Base-by-base conservation (phyloP, 2,329 filamentous ascomycete genomes). In the Neurospora sp. region DNA sequence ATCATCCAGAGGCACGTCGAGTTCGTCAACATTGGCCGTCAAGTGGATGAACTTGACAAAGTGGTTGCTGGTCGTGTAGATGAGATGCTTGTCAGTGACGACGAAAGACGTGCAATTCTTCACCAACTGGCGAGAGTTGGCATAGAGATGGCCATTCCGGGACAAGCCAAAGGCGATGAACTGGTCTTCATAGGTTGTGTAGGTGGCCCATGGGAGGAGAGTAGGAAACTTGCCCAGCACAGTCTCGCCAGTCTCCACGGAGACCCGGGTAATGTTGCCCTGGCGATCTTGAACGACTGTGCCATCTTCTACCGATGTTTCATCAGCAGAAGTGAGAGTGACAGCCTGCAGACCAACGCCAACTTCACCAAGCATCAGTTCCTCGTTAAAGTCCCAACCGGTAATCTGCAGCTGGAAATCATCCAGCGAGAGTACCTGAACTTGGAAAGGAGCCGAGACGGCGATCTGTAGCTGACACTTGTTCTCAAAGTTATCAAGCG, bases 31-130 rank as follows among this genome's bases (percentile, higher is more conserved):
- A 39, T 72, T 80, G 66, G 83, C 81, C 3, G 87, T 85, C 67
- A 98, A 81, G 79, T 99, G 95, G 15, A 97, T 90, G 79, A 97
- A 97, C 79, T 99, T 99, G 72, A 99, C 84, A 3, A 97, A 84
- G 78, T 98, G 94, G 73, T 93, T 93, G 71, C 90, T 93, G 0
- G 96, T 99, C 0, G 96, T 99, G 77, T 95, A 93, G 70, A 98
- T 88, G 15, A 99, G 83, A 82, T 98, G 95, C 23, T 89, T 88
- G 0, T 89, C 84, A 0, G 95, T 97, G 36, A 94, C 82, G 6
- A 93, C 79, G 75, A 97, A 98, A 0, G 96, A 99, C 0, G 95
- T 98, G 79, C 93, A 97, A 75, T 96, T 97, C 79, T 92, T 93
- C 15, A 90, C 88, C 65, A 97, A 82, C 5, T 91, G 83, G 17